Base-by-base conservation (phyloP, 345 rosid genomes). In the Passiflora organensis region DNA sequence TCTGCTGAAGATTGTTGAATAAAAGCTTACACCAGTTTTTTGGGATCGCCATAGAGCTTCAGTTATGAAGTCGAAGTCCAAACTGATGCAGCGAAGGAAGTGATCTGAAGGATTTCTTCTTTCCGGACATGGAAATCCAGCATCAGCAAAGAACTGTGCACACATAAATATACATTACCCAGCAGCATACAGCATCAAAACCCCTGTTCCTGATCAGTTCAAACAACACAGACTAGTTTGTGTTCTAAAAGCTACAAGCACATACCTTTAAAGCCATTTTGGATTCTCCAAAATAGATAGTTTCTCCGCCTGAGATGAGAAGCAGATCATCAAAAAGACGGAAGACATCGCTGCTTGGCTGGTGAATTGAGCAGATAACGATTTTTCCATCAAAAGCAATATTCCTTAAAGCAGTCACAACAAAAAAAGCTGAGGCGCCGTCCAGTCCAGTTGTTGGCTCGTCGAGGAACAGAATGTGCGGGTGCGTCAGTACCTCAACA, bases 81-180 rank as follows among this genome's bases (percentile, higher is more conserved):
- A 74, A 76, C 76, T 80, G 28, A 82, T 72, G 59, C 84, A 80
- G 17, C 79, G 68, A 32, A 85, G 72, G 63, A 80, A 85, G 65
- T 85, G 91, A 58, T 85, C 91, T 0, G 86, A 80, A 64, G 85
- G 85, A 65, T 80, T 85, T 65, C 88, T 80, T 57, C 75, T 78
- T 42, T 51, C 62, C 16, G 91, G 91, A 61, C 91, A 85, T 10
- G 84, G 84, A 34, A 82, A 82, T 42, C 88, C 87, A 1, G 80
- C 80, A 52, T 85, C 82, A 10, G 82, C 80, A 48, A 82, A 85
- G 74, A 85, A 85, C 91, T 79, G 74, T 53, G 1, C 34, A 28
- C 8, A 8, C 8, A 8, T 28, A 28, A 3, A 28, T 28, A 8
- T 28, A 28, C 34, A 28, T 28, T 28, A 2, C 8, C 34, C 15